A percentile compares a stretch with the other conserved stretches of the same genome.
phyloP scores from a whole-genome alignment of 345 rosid genomes.

The Populus davidiana region DNA sequence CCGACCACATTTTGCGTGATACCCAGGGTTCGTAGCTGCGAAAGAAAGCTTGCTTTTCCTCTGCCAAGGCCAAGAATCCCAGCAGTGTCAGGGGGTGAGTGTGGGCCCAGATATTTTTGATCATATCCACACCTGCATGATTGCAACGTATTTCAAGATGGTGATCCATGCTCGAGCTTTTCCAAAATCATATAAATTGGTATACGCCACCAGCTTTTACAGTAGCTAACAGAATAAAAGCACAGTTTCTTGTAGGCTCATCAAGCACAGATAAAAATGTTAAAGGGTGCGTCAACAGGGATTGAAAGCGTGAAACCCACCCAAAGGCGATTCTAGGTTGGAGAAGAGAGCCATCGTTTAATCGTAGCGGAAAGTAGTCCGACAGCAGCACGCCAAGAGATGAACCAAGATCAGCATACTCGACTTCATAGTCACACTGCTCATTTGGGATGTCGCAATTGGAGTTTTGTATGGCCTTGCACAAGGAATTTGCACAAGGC shows the following conservation, averaged over 20 bases:
- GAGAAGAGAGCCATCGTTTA: slow-evolving; percentile 50
- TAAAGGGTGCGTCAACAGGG: neutral
- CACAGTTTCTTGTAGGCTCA: neutral
- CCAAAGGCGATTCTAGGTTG: slow-evolving; percentile 61
- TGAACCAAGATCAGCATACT: slow-evolving; percentile 77
- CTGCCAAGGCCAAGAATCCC: slow-evolving; percentile 86
- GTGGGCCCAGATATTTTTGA: slow-evolving; percentile 44
- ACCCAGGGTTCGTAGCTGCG: slow-evolving; percentile 51
- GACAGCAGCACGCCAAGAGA: slow-evolving; percentile 68
- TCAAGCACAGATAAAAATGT: neutral
- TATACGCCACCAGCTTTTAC: neutral
- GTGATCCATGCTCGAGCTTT: neutral
- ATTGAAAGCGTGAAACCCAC: slow-evolving; percentile 37
- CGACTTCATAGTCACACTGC: slow-evolving; percentile 78
- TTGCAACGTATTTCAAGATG: slow-evolving; percentile 3
- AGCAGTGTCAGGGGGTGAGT: slow-evolving; percentile 55
- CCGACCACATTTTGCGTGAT: slow-evolving; percentile 58
- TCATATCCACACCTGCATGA: slow-evolving; percentile 75
- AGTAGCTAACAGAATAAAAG: neutral
- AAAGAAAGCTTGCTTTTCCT: slow-evolving; percentile 62
- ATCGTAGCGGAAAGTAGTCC: slow-evolving; percentile 50
- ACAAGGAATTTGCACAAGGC: slow-evolving; percentile 46
- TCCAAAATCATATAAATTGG: neutral
- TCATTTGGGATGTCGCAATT: slow-evolving; percentile 51
- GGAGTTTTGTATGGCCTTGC: slow-evolving; percentile 38